Conservation (phyloP, 257 asterid genomes). For the Nicotiana knightiana region DNA sequence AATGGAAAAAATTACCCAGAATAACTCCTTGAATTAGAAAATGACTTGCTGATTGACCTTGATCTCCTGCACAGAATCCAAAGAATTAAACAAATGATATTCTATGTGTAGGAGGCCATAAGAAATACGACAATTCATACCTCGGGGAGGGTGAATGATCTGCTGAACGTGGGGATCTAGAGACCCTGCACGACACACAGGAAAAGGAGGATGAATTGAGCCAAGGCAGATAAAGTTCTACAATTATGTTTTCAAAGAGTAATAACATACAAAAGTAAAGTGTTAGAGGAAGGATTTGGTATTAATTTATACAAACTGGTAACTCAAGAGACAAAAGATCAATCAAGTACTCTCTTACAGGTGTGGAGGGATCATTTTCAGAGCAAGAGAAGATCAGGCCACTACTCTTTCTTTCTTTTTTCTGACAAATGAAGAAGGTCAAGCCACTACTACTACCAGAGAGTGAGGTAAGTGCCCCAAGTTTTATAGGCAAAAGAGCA, state of each 20-base stretch:
- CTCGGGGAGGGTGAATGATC: conserved; percentile 48
- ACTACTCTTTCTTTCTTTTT: neutral
- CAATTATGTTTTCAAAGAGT: neutral
- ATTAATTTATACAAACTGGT: neutral
- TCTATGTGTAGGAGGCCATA: neutral
- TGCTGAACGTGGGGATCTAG: conserved; percentile 57
- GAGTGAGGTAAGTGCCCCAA: neutral
- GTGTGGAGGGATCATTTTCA: neutral
- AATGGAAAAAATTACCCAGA: conserved; percentile 36
- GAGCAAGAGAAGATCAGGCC: neutral
- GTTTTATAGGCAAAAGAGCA: neutral
- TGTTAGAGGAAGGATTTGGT: neutral
- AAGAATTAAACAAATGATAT: neutral
- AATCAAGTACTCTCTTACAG: neutral
- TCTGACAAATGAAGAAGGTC: neutral
- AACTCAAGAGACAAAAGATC: neutral
- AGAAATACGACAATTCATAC: conserved; percentile 24
- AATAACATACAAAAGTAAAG: neutral
- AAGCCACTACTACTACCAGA: neutral
- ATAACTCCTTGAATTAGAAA: conserved; percentile 41
- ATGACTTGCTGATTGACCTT: conserved; percentile 48
- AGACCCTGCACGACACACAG: conserved; percentile 36
- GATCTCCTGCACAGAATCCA: conserved; percentile 37
- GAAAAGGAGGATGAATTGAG: neutral
- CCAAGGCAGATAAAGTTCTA: neutral